Evolutionary conservation across 257 asterid species (phyloP).

Genomic region (Solanum rostratum): DNA sequence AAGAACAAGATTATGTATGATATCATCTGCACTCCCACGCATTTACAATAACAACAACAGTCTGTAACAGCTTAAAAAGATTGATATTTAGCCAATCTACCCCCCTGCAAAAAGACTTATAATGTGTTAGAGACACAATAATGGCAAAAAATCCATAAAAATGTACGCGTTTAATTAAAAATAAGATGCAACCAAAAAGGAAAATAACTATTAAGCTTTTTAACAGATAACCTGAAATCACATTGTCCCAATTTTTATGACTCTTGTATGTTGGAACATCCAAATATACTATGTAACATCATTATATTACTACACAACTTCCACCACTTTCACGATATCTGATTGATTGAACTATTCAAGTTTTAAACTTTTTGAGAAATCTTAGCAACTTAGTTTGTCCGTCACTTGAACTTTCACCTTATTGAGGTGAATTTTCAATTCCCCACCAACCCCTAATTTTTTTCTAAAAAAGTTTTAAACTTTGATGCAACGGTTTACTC

Average conservation of each 20-base stretch:
- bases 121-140: not conserved
- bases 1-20: conserved; percentile 3
- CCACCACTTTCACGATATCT: not conserved
- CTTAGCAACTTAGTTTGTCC: not conserved
- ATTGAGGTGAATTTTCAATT: too few species aligned
- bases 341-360: not conserved
- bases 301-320: not conserved
- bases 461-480: not conserved
- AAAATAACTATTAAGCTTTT: not conserved
- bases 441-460: not conserved
- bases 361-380: not conserved
- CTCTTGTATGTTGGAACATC: not conserved
- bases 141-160: not conserved
- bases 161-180: not conserved
- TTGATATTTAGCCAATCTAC: not conserved
- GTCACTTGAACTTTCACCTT: not conserved
- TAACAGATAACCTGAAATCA: not conserved
- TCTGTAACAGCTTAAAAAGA: not conserved
- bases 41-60: conserved; percentile 5
- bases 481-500: not conserved
- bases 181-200: not conserved
- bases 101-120: not conserved
- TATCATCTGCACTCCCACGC: conserved; percentile 20
- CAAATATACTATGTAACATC: not conserved
- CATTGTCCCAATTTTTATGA: not conserved